Base-by-base conservation (phyloP, 768 basidiomycete genomes). In the Agaricus subrufescens region DNA sequence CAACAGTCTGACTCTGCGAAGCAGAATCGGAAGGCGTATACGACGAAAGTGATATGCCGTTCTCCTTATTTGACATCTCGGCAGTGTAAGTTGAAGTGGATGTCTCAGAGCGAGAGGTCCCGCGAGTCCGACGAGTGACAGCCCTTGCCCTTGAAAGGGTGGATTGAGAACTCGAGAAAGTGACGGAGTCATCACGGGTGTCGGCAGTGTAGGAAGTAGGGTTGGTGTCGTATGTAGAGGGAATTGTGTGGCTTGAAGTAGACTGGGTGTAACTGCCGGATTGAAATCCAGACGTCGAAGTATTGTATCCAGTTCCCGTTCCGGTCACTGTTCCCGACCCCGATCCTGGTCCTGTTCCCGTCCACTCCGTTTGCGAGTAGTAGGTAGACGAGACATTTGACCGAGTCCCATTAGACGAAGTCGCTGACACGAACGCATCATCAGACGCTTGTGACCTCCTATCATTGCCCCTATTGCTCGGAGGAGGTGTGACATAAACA, bases 41-140 rank as follows among this genome's bases (percentile, higher is more conserved):
- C 2, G 49, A 43, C 10, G 48, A 56, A 26, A 42, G 44, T 23
- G 52, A 25, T 8, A 57, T 61, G 4, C 65, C 67, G 60, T 86
- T 84, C 66, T 85, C 86, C 64, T 83, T 85, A 58, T 88, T 84
- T 0, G 80, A 81, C 4, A 65, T 67, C 10, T 71, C 71, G n/a
- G 79, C 78, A 15, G 67, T 68, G 63, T 73, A 72, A 1, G 73
- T 71, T 4, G 65, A 74, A 1, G 79, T 76, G 6, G 65, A 74
- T 1, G 79, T 76, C 51, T 73, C 71, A 6, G 78, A 73, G 40
- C 77, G 69, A 4, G 80, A 74, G 25, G 69, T 72, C 2, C 78
- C 75, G 3, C 74, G 65, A 25, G 59, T 67, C 37, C 83, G 72
- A 56, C 86, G 72, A 52, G 85, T 72, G 6, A 89, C 75, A 39